Evolutionary conservation across 495 filamentous ascomycete species (phyloP).

Genomic region (Xylaria acuta): DNA sequence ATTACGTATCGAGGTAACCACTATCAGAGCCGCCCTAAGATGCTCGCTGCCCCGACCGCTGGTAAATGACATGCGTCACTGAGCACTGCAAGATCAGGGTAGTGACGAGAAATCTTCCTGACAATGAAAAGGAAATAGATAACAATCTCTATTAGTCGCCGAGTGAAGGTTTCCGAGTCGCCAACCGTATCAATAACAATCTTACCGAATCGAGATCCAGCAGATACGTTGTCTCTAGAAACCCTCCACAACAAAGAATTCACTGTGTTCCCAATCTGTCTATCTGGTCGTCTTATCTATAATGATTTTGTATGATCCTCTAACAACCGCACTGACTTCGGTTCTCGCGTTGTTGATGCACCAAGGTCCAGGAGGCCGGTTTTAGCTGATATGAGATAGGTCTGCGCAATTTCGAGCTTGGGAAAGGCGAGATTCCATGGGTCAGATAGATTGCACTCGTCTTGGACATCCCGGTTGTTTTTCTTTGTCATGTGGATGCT

Average conservation of each 20-base stretch:
- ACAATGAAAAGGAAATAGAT: not conserved
- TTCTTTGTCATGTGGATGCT: not conserved
- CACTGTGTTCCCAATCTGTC: not conserved
- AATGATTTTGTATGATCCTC: not conserved
- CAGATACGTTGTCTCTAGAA: not conserved
- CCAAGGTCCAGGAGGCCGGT: not conserved
- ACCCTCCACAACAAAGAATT: not conserved
- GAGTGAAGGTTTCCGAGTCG: too few relatives aligned
- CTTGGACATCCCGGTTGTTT: not conserved
- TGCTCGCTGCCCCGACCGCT: too few relatives aligned
- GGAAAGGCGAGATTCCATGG: not conserved
- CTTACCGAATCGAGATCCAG: not conserved
- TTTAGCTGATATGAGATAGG: not conserved
- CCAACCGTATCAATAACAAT: not conserved
- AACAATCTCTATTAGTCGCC: not conserved
- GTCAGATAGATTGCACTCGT: not conserved
- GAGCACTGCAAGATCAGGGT: not conserved
- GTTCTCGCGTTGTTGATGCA: not conserved
- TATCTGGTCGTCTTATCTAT: not conserved
- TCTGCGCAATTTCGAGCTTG: not conserved
- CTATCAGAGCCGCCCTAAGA: too few relatives aligned
- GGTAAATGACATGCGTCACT: not conserved
- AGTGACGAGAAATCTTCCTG: not conserved
- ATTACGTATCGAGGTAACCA: too few relatives aligned
- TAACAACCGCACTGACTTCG: not conserved